Evolutionary conservation across 1,284 basidiomycete species (phyloP), one percentile per base, ranked within the genome.

Genomic region (Malassezia obtusa): DNA sequence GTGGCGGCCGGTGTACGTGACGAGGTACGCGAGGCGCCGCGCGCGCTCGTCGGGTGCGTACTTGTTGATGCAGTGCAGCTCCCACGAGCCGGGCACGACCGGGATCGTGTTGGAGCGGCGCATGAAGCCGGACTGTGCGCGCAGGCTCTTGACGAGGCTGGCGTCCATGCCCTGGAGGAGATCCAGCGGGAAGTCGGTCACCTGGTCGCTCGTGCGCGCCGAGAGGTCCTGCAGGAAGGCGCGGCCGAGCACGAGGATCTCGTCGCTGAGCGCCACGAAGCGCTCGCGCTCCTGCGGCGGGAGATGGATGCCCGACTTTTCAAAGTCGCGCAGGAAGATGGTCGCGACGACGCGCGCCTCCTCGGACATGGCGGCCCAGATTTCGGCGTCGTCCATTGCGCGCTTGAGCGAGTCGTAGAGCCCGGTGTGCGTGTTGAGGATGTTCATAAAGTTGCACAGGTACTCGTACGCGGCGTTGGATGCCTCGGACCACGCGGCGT

Each of bases 361-460:
- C 5, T 51, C 37, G 49, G 74, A 52, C 61, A 76, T 44, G 62
- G 75, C 32, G 59, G 59, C 35, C 49, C 61, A 61, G 60, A 69
- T 45, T 24, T 75, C 45, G 33, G 56, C 28, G 28, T 75, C 68
- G 7, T 68, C 59, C 15, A 78, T 68, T 5, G 78, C 75, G 43
- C 69, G 65, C 9, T 67, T 57, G 15, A 78, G 70, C 21, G 65
- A 62, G 11, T 52, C 40, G 68, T 94, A 95, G 37, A 98, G 77
- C 17, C 85, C 89, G n/a, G 85, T 84, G 77, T 95, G 81, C 15
- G 91, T 96, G 75, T 98, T 98, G 56, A 98, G 80, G 35, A 87
- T 84, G 76, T 96, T 96, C 91, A 98, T 96, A 76, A 87, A 92
- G 75, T 89, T 86, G 78, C 89, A 95, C 52, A 96, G 78, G 55